Base-by-base conservation (phyloP, 805 yeast genomes). In the Candida ipomoeae region DNA sequence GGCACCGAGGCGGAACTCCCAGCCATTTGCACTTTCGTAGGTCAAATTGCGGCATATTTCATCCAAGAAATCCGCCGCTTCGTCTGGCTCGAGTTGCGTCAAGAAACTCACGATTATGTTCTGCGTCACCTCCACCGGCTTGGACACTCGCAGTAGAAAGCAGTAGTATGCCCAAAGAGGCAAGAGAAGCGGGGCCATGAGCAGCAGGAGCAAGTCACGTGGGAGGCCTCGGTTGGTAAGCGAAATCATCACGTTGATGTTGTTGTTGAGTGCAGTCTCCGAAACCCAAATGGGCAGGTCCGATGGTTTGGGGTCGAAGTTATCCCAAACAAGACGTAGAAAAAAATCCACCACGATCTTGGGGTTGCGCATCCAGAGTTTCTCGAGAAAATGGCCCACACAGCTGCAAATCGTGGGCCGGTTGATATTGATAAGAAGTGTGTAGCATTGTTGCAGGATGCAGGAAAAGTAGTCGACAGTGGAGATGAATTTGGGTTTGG, bases 391-490 rank as follows among this genome's bases (percentile, higher is more conserved):
- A 52, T 79, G 80, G 10, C 82, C 73, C 7, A 82, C 74, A 50
- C 85, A 79, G 34, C 83, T 79, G 3, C 79, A 68, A 55, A 84
- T 70, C 2, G 79, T 66, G 1, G 91, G 89, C 51, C 83, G 77
- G 59, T 86, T 83, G 6, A 84, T 75, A 53, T 75, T 68, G 4
- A 80, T 74, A 34, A 89, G 70, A 1, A 87, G 64, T 0, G 77
- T 76, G 60, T 80, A 83, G 6, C 85, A 64, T 62, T 92, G 97
- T 3, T 53, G 50, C 5, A 89, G 85, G 5, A 92, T 67, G n/a
- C 65, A 71, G 1, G 68, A 56, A 55, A 82, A 84, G 62, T 89
- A 92, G 0, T 63, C 73, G 0, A 62, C 64, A 0, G 82, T 70
- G 1, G 73, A 49, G 7, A 84, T 60, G 0, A 62, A 59, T 43